Evolutionary conservation across 106 monocot species (phyloP).

Genomic region (Alisma plantagoaquatica): DNA sequence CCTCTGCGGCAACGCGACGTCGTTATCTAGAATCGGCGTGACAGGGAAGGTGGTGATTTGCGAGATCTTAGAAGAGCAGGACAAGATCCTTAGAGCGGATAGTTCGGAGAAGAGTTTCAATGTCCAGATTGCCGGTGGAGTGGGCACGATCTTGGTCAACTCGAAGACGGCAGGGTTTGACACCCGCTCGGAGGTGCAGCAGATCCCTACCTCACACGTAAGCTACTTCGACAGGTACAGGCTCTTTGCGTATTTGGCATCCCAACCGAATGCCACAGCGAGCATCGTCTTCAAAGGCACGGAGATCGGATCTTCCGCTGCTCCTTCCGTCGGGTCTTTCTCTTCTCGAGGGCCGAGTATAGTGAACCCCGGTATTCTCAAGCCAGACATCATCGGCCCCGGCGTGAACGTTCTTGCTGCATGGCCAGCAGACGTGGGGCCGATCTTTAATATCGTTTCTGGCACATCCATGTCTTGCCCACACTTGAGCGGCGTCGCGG

Average conservation of each 20-base stretch:
- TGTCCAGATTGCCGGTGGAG: slow-evolving; percentile 7
- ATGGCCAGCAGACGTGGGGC: slow-evolving; percentile 3
- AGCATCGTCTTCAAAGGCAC: slow-evolving; percentile 28
- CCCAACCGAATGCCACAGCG: slow-evolving; percentile 19
- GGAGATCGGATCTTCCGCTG: not conserved
- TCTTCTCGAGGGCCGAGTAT: slow-evolving; percentile 10
- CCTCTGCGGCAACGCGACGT: too few species aligned
- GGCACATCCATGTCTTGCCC: slow-evolving; percentile 13
- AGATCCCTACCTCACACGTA: slow-evolving; percentile 2
- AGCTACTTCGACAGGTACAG: not conserved
- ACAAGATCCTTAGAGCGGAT: too few species aligned
- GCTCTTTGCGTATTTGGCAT: not conserved
- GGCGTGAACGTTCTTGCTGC: slow-evolving; percentile 10
- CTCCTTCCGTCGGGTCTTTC: slow-evolving; percentile 2
- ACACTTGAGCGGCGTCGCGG: slow-evolving; percentile 5
- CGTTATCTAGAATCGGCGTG: not conserved
- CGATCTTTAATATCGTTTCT: slow-evolving; percentile 1
- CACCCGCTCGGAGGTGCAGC: not conserved
- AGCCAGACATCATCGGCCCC: slow-evolving; percentile 13
- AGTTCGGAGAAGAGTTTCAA: too few species aligned
- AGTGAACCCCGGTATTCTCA: slow-evolving; percentile 1
- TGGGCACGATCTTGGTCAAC: not conserved
- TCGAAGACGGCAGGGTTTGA: not conserved
- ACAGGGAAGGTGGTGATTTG: not conserved
- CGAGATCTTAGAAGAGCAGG: too few species aligned